A percentile compares a stretch with the other conserved stretches of the same genome.
Evolutionary conservation across 257 asterid genomes (phyloP).

Genomic region (Phtheirospermum japonicum): DNA sequence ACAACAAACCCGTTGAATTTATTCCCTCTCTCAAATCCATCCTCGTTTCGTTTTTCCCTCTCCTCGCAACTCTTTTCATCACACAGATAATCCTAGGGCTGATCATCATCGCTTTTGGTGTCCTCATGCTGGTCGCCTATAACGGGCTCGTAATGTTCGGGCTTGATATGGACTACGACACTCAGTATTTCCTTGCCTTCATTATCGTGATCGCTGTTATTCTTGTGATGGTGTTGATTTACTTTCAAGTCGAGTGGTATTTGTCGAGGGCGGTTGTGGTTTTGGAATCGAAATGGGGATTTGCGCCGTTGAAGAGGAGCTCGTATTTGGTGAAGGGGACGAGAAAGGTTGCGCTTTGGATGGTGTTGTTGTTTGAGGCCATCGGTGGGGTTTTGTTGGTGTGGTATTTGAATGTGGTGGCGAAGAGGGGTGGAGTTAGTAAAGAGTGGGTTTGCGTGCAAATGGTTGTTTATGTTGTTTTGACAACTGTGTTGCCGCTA

Average conservation of each 20-base stretch:
- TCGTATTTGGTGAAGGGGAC: slow-evolving; percentile 50
- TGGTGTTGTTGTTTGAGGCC: slow-evolving; percentile 31
- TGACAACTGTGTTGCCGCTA: slow-evolving; percentile 38
- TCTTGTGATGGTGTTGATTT: slow-evolving; percentile 24
- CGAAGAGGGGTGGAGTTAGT: background rate
- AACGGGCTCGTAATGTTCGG: slow-evolving; percentile 30
- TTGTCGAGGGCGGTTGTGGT: slow-evolving; percentile 50
- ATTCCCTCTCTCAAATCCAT: slow-evolving; percentile 48
- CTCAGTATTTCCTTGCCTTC: slow-evolving; percentile 20
- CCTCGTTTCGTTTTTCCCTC: slow-evolving; percentile 42
- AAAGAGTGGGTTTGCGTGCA: slow-evolving; percentile 8
- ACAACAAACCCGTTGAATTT: slow-evolving; percentile 48
- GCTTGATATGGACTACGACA: slow-evolving; percentile 14
- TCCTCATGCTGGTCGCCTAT: slow-evolving; percentile 16
- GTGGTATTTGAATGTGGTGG: slow-evolving; percentile 31
- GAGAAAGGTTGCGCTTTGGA: slow-evolving; percentile 37
- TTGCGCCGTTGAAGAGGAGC: slow-evolving; percentile 54
- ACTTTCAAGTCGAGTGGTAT: slow-evolving; percentile 45
- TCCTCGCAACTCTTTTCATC: slow-evolving; percentile 30
- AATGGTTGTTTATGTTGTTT: slow-evolving; percentile 39
- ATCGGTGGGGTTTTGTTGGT: slow-evolving; percentile 25
- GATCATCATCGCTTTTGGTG: background rate
- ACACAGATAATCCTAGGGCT: slow-evolving; percentile 14
- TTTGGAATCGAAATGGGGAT: slow-evolving; percentile 66
- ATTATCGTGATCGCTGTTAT: background rate